Evolutionary conservation across 495 filamentous ascomycete genomes (phyloP), one percentile per base, ranked within the genome.

Genomic region (Copromyces sp.): DNA sequence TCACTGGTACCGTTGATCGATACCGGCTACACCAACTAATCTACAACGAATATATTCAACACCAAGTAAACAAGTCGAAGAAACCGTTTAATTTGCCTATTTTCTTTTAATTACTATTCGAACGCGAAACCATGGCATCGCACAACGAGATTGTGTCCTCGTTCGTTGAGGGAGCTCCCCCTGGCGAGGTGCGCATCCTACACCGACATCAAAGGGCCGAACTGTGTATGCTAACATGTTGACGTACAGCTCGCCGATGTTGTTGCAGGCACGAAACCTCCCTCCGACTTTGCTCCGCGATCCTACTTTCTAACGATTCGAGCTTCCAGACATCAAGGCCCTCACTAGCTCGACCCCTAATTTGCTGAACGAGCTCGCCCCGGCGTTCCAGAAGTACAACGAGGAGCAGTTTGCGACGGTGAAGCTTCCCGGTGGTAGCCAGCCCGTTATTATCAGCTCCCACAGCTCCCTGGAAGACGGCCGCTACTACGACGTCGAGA

Each of bases 381-480:
- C 94, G 3, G 94, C 95, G 0, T 95, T 98, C 82, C 87, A 94
- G 82, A 92, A 91, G 81, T 98, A 99, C 87, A 98, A 97, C 78
- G 94, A 98, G 81, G 91, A 93, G 81, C 96, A 99, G 81, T 91
- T 98, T 80, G 82, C 89, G 39, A 92, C 92, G 9, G 90, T 92
- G 70, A 97, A 97, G 84, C 88, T 98, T 16, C 95, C 95, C 6
- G 93, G 93, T 12, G 87, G 91, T 71, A 94, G 89, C 80, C 88
- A 95, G 80, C 84, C 87, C 87, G 94, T 97, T 74, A 87, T 98
- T 77, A 84, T 98, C 79, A 97, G 93, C 86, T 84, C 90, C 74
- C 91, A 94, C 80, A 98, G 94, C 81, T 86, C 88, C 72, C 81
- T 98, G 29, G 93, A 90, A 7, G 87, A 87, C 73, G 92, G 90